Conservation (phyloP, 169 alveolate species). For the Eimeria acervulina region DNA sequence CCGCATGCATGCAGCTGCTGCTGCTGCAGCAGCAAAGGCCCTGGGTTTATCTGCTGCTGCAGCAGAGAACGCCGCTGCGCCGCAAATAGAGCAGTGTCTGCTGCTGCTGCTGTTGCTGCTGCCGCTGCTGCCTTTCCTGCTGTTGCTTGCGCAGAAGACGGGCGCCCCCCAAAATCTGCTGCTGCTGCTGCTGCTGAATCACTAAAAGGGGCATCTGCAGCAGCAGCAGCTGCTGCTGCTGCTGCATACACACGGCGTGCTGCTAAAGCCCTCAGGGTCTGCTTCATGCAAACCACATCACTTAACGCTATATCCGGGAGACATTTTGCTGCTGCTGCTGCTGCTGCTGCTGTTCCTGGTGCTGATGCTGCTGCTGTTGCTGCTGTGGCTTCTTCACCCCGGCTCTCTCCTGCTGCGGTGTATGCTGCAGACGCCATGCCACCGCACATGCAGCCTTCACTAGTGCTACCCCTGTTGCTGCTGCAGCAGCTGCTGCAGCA, state of each 20-base stretch:
- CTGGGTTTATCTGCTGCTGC: constrained; percentile 3
- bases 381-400: background rate
- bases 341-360: no score
- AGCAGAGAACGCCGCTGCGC: background rate
- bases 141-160: background rate
- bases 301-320: background rate
- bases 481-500: constrained; percentile 25
- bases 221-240: no score
- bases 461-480: background rate
- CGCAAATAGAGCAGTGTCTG: constrained; percentile 18
- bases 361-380: no score
- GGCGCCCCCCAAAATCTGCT: no score
- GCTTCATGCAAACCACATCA: background rate
- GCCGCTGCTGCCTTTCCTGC: background rate
- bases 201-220: no score
- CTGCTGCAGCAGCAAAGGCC: no score
- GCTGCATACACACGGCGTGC: background rate
- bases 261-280: constrained; percentile 9
- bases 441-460: background rate
- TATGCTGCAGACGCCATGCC: constrained; percentile 1
- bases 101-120: constrained; percentile 48
- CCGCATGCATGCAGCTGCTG: no score
- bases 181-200: no score
- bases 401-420: background rate
- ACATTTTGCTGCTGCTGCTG: background rate